These are phyloP conservation scores for Exophiala phaeomuriformis DNA, from an alignment of 2,329 filamentous ascomycete genomes.

Conservation along the genomic window DNA sequence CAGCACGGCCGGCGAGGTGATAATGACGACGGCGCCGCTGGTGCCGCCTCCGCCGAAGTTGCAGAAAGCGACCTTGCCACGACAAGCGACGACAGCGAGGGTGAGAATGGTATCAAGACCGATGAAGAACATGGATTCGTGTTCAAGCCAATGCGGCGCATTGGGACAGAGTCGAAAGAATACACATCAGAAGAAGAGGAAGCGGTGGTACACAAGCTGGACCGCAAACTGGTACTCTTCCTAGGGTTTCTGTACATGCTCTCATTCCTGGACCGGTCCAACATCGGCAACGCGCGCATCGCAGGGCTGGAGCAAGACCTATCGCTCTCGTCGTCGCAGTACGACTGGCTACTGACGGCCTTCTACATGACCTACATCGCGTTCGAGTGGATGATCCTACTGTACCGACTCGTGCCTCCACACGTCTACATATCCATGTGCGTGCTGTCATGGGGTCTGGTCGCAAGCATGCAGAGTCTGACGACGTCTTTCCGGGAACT, in stretches of 20 bases:
- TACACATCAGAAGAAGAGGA: slow-evolving; percentile 63
- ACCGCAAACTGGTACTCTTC: slow-evolving; percentile 69
- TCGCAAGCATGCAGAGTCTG: slow-evolving; percentile 54
- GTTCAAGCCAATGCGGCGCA: slow-evolving; percentile 6
- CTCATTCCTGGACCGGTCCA: slow-evolving; percentile 78
- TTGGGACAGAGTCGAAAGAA: slow-evolving; percentile 45
- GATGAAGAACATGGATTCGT: slow-evolving; percentile 9
- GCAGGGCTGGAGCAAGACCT: slow-evolving; percentile 52
- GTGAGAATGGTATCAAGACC: slow-evolving; percentile 1
- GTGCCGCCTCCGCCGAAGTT: too few species aligned
- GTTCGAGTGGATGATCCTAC: slow-evolving; percentile 60
- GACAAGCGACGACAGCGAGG: neutral
- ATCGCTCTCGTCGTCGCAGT: slow-evolving; percentile 48
- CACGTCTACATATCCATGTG: slow-evolving; percentile 54
- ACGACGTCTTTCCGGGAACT: slow-evolving; percentile 51
- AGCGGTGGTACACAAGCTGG: slow-evolving; percentile 65
- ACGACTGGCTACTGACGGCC: slow-evolving; percentile 55
- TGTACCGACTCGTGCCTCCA: slow-evolving; percentile 54
- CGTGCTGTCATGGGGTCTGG: slow-evolving; percentile 71
- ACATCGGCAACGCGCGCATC: slow-evolving; percentile 57
- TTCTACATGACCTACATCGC: slow-evolving; percentile 59
- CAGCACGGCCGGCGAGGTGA: too few species aligned
- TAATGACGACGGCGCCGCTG: too few species aligned
- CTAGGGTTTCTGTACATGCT: slow-evolving; percentile 76
- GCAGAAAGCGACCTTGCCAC: too few species aligned